Base-by-base conservation (phyloP, 257 asterid species). In the Solanum ossicruentum region DNA sequence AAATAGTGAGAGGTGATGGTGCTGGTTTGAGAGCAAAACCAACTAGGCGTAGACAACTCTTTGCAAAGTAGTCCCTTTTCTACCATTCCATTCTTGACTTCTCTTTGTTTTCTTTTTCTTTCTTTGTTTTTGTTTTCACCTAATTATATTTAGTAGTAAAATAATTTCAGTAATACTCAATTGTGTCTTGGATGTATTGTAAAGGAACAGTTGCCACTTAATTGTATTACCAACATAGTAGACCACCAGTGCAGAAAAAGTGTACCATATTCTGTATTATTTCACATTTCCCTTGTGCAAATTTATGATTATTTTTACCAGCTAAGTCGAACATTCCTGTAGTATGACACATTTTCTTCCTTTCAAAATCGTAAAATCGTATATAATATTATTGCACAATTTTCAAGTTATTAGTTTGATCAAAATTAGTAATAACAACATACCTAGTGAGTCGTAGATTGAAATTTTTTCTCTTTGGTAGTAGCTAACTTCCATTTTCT, bases 1-100 rank as follows among this genome's bases (percentile, higher is more conserved):
- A 97, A 89, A 85, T 95, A 80, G 97, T 97, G 87, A 88, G 88
- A 9, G 98, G 98, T 12, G 95, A 92, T 84, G 91, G 91, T 21
- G 78, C 86, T 80, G 92, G 92, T 84, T 82, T 84, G 90, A 89
- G 79, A 82, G 87, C 60, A 43, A 96, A 92, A 65, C 89, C 90
- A 9, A 88, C 87, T 58, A 85, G 91, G 89, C 90, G 90, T n/a
- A 90, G 92, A 83, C 90, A 88, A 83, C 89, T 90, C 84, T 88
- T 91, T 85, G 63, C 87, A 18, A 90, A 92, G 88, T 94, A 91
- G 86, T 57, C 57, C 55, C 36, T 4, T 55, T 41, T 61, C 63
- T 45, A 32, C 65, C 81, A 21, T 83, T 13, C 82, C 84, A 47
- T 61, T 47, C 16, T 57, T 16, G 41, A 11, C 84, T 45, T n/a